These are phyloP conservation scores for Penicillium griseofulvum DNA, from an alignment of 2,329 filamentous ascomycete genomes.

Conservation along the genomic window DNA sequence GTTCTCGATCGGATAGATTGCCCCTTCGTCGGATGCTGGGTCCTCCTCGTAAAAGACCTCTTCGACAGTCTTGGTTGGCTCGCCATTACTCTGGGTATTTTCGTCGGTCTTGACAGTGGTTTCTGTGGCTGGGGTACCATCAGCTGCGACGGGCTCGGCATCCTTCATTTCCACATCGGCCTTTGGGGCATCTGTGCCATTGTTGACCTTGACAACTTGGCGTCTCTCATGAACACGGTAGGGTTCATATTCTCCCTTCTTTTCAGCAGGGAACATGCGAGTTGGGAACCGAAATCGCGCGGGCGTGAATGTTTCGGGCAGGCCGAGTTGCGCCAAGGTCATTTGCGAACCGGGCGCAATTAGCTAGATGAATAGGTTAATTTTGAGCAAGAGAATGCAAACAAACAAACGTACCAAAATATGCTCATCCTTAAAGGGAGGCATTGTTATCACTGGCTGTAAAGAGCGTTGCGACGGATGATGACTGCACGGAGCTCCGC, in stretches of 20 bases:
- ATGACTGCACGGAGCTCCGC: conserved; percentile 18
- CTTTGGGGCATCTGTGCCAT: conserved; percentile 31
- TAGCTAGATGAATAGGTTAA: conserved; percentile 34
- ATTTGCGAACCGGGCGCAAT: conserved; percentile 73
- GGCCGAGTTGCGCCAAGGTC: conserved; percentile 86
- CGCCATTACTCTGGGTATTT: conserved; percentile 24
- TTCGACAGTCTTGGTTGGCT: conserved; percentile 37
- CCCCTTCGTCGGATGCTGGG: conserved; percentile 79
- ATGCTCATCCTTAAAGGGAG: conserved; percentile 54
- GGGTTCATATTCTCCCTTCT: conserved; percentile 76
- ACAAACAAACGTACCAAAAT: conserved; percentile 42
- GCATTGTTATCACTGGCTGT: conserved; percentile 37
- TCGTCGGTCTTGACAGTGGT: conserved; percentile 28
- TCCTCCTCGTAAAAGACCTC: conserved; percentile 79
- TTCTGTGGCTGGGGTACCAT: conserved; percentile 12
- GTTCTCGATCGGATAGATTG: conserved; percentile 78
- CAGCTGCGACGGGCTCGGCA: conserved; percentile 26
- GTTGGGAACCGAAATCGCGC: conserved; percentile 83
- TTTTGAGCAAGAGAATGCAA: not conserved
- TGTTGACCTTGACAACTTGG: conserved; percentile 28
- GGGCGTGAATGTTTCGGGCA: conserved; percentile 85
- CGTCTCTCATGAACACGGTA: conserved; percentile 66
- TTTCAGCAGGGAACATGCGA: conserved; percentile 83
- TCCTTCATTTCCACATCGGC: conserved; percentile 49
- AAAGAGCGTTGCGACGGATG: conserved; percentile 9